A percentile compares a stretch with the other conserved stretches of the same genome.
These are phyloP conservation scores for Gossypioides kirkii DNA, from an alignment of 345 rosid genomes.

Conservation along the genomic window DNA sequence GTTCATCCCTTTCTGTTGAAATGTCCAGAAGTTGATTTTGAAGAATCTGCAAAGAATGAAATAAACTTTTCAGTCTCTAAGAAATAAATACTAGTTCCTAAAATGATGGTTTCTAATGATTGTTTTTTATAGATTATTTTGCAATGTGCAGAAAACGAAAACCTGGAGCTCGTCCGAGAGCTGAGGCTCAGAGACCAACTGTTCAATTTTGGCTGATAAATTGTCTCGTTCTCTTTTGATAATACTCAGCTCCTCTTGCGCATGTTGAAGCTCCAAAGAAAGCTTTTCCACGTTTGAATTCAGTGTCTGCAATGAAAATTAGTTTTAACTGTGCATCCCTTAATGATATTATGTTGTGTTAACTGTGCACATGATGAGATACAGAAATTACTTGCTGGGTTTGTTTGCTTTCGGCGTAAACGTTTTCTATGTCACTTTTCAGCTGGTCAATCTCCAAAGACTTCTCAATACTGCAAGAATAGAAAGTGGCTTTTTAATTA, in stretches of 20 bases:
- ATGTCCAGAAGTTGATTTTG: conserved; percentile 24
- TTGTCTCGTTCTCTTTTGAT: conserved; percentile 43
- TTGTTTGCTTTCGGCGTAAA: conserved; percentile 32
- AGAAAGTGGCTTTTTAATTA: background rate
- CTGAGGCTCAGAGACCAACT: conserved; percentile 21
- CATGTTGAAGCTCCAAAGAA: conserved; percentile 35
- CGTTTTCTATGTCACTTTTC: conserved; percentile 33
- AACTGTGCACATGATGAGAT: background rate
- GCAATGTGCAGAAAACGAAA: conserved; percentile 6
- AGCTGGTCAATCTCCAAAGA: conserved; percentile 52
- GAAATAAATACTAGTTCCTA: background rate
- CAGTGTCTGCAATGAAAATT: conserved; percentile 25
- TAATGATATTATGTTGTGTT: background rate
- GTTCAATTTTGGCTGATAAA: conserved; percentile 28
- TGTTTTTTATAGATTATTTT: background rate
- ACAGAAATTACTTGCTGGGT: conserved; percentile 41
- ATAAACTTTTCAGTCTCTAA: background rate
- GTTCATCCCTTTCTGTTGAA: conserved; percentile 32
- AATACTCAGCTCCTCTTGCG: conserved; percentile 34
- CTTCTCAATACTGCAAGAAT: conserved; percentile 44
- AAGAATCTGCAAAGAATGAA: conserved; percentile 27
- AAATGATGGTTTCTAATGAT: background rate
- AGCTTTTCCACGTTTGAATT: conserved; percentile 34
- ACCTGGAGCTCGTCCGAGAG: conserved; percentile 39
- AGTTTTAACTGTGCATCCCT: background rate